Evolutionary conservation across 441 rosid species (phyloP).

Genomic region (Croton laevigatus): DNA sequence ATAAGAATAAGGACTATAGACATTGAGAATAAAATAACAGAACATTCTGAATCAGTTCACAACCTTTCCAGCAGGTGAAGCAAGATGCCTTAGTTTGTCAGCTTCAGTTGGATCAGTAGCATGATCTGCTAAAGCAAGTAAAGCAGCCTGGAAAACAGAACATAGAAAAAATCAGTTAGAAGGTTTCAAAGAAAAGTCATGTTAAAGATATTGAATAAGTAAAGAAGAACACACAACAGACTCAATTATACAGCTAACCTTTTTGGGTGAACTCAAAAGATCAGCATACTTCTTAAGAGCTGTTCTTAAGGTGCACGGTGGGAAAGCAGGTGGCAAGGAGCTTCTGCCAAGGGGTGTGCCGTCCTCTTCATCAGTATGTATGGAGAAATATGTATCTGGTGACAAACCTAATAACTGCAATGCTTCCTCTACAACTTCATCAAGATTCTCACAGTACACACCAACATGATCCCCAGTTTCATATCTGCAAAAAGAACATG

Average conservation of each 20-base stretch:
- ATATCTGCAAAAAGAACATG: constrained; percentile 49
- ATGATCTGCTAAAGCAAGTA: constrained; percentile 91
- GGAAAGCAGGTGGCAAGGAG: constrained; percentile 79
- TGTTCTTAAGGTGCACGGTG: constrained; percentile 78
- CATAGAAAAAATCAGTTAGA: constrained; percentile 10
- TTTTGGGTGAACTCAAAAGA: constrained; percentile 86
- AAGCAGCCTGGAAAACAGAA: constrained; percentile 58
- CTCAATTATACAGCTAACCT: constrained; percentile 49
- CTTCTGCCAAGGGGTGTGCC: constrained; percentile 78
- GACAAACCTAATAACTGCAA: constrained; percentile 66
- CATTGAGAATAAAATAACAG: not conserved
- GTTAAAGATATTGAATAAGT: not conserved
- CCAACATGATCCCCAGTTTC: constrained; percentile 99
- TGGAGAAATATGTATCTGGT: constrained; percentile 82
- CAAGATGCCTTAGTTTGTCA: constrained; percentile 75
- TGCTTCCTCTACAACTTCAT: constrained; percentile 87
- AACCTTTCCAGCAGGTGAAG: constrained; percentile 98
- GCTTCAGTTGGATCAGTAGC: constrained; percentile 89
- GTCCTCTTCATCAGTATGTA: constrained; percentile 84
- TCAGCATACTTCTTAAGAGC: constrained; percentile 81
- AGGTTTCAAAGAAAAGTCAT: not conserved
- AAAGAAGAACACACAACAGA: not conserved
- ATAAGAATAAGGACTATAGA: not conserved
- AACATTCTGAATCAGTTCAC: constrained; percentile 13
- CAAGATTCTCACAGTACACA: constrained; percentile 73